These are phyloP conservation scores for Penicillium pancosmium DNA, from an alignment of 495 filamentous ascomycete genomes.

Conservation along the genomic window DNA sequence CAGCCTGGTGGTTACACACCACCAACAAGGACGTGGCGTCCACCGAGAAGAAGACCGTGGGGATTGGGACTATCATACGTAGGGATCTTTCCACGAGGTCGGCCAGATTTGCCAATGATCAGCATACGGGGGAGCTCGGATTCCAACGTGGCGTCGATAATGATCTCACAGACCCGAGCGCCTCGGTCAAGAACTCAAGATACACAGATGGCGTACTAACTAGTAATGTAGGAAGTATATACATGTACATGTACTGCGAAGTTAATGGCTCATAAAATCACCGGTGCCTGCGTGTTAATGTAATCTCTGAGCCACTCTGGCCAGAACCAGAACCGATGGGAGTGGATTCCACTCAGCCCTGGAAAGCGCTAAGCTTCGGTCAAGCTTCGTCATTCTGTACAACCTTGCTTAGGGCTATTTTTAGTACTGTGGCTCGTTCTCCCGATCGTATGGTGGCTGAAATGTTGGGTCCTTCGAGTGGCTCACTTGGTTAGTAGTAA, in stretches of 20 bases:
- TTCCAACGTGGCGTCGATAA: neutral
- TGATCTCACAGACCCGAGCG: neutral
- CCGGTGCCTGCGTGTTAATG: neutral
- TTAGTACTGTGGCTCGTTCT: conserved; percentile 4
- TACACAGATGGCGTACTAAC: no score
- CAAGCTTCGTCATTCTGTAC: conserved; percentile 24
- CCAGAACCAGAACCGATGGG: neutral
- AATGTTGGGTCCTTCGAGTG: neutral
- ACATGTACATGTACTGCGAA: no score
- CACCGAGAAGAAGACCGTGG: neutral
- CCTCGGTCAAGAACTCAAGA: no score
- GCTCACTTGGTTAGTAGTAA: no score
- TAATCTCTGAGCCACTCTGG: neutral
- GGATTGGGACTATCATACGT: neutral
- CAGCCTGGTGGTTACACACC: neutral
- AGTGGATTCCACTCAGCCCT: conserved; percentile 10
- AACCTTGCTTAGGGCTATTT: conserved; percentile 3
- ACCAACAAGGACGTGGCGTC: neutral
- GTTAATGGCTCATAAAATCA: neutral
- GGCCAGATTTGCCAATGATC: neutral
- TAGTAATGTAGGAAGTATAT: no score
- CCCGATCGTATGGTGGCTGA: neutral
- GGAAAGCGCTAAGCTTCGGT: conserved; percentile 21
- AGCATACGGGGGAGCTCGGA: neutral
- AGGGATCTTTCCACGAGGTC: neutral